These are phyloP conservation scores for Acer campestre DNA, from an alignment of 345 rosid species.

Conservation along the genomic window DNA sequence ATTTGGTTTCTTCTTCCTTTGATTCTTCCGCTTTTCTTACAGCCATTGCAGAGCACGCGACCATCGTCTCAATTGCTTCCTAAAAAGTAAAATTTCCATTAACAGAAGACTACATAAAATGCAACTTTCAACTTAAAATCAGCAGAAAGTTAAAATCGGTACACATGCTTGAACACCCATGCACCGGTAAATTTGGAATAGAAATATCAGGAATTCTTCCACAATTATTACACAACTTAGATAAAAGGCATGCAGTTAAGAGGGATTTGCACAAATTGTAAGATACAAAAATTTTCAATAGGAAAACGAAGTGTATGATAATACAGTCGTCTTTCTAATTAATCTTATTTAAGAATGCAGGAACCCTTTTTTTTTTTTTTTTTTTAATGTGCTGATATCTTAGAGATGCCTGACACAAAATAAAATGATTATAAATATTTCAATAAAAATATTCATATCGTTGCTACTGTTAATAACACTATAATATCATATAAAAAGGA, in stretches of 20 bases:
- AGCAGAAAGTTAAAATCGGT: neutral
- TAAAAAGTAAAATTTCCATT: slow-evolving; percentile 27
- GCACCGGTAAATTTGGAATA: neutral
- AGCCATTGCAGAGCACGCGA: slow-evolving; percentile 96
- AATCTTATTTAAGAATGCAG: neutral
- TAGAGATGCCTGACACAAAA: neutral
- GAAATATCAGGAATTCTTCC: neutral
- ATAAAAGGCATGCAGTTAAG: neutral
- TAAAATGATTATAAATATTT: neutral
- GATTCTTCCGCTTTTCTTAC: slow-evolving; percentile 59
- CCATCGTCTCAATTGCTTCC: slow-evolving; percentile 81
- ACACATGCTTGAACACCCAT: neutral
- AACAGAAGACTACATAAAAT: neutral
- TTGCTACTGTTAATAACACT: neutral
- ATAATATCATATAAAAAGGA: neutral
- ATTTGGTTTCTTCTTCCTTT: slow-evolving; percentile 50
- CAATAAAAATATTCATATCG: neutral
- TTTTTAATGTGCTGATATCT: slow-evolving; percentile 4
- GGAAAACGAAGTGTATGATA: neutral
- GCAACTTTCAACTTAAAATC: neutral
- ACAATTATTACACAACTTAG: neutral
- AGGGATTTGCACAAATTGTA: neutral
- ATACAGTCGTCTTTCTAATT: slow-evolving; percentile 11
- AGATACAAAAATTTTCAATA: neutral
- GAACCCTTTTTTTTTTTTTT: neutral